Conservation (phyloP, 2,329 filamentous ascomycete species). For the Epichloe brachyelytri region DNA sequence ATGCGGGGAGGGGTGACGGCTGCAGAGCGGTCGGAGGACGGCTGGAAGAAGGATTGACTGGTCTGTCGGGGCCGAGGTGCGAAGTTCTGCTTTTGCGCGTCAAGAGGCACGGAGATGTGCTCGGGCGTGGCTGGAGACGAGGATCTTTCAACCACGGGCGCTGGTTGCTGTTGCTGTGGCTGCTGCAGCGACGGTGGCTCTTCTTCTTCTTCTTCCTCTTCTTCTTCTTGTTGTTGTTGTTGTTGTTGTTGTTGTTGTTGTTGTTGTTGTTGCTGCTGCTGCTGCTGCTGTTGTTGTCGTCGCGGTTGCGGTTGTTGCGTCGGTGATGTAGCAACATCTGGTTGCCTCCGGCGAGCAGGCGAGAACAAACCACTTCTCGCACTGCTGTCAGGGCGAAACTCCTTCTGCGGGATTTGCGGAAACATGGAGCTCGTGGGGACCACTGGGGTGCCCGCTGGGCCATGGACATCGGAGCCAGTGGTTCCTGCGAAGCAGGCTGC, state of each 20-base stretch:
- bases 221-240: rapidly evolving
- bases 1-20: slow-evolving; percentile 25
- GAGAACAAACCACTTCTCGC: slow-evolving; percentile 24
- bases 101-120: slow-evolving; percentile 18
- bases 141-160: background rate
- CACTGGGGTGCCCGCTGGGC: slow-evolving; percentile 12
- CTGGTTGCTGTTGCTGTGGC: background rate
- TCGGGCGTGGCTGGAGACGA: slow-evolving; percentile 21
- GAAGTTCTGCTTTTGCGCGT: slow-evolving; percentile 36
- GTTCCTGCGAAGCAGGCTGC: slow-evolving; percentile 4
- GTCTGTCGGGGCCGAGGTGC: slow-evolving; percentile 28
- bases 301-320: background rate
- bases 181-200: background rate
- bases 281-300: background rate
- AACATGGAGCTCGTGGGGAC: slow-evolving; percentile 28
- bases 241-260: background rate
- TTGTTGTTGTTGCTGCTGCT: background rate
- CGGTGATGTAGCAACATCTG: background rate
- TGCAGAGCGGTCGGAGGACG: slow-evolving; percentile 15
- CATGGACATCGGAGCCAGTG: slow-evolving; percentile 3
- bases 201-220: background rate
- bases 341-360: slow-evolving; percentile 11
- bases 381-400: slow-evolving; percentile 19
- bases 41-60: slow-evolving; percentile 26
- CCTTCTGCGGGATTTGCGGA: slow-evolving; percentile 20